Evolutionary conservation across 2,329 filamentous ascomycete genomes (phyloP).

Genomic region (Fusarium sp.): DNA sequence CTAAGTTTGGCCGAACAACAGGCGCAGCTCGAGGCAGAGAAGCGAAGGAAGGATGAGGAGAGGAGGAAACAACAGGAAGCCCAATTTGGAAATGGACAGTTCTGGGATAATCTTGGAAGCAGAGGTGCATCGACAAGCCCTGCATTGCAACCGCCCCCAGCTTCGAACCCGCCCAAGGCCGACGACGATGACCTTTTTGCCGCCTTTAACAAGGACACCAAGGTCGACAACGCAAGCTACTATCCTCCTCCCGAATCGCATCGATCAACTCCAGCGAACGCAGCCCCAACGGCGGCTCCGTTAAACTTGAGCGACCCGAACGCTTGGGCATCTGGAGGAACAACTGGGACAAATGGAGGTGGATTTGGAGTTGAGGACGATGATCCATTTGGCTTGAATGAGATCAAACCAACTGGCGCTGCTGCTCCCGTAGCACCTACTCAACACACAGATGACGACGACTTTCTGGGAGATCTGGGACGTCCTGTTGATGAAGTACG

Average conservation of each 20-base stretch:
- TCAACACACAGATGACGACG: constrained; percentile 64
- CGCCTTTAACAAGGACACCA: constrained; percentile 73
- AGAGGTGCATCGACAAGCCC: constrained; percentile 57
- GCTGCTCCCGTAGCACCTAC: constrained; percentile 47
- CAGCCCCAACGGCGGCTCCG: constrained; percentile 44
- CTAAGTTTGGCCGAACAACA: constrained; percentile 83
- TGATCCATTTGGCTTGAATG: constrained; percentile 85
- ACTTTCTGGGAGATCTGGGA: constrained; percentile 72
- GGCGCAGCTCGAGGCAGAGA: constrained; percentile 72
- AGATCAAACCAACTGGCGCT: constrained; percentile 61
- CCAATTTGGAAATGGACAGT: constrained; percentile 80
- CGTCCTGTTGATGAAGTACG: constrained; percentile 73
- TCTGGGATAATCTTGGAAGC: constrained; percentile 79
- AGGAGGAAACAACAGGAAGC: constrained; percentile 76
- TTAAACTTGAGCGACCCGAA: constrained; percentile 65
- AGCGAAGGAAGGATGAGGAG: constrained; percentile 78
- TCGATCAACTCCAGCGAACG: constrained; percentile 58
- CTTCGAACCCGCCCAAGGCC: constrained; percentile 31
- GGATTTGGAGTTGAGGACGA: constrained; percentile 75
- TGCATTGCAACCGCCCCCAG: constrained; percentile 37
- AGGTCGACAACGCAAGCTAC: constrained; percentile 73
- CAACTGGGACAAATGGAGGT: constrained; percentile 47
- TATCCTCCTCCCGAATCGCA: constrained; percentile 62
- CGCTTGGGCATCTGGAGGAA: constrained; percentile 59
- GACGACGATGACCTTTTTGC: constrained; percentile 74